Conservation (phyloP, 2,329 filamentous ascomycete species). For the Ophiostoma himal-ulmi region DNA sequence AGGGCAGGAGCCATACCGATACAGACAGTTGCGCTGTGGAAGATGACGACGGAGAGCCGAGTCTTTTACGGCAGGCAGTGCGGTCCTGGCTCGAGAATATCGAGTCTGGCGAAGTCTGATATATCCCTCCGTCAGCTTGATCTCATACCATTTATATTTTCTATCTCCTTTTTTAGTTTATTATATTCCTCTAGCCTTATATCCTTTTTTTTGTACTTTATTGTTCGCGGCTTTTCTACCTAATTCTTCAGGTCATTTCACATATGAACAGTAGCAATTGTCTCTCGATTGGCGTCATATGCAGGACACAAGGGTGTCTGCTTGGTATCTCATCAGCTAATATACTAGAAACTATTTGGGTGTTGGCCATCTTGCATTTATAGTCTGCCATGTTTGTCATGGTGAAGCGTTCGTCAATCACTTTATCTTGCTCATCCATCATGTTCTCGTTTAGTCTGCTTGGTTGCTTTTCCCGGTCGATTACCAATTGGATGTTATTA, state of each 20-base stretch:
- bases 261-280: not conserved
- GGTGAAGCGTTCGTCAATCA: not conserved
- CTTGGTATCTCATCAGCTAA: not conserved
- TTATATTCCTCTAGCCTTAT: not conserved
- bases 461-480: too few relatives aligned
- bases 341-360: not conserved
- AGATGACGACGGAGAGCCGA: conserved; percentile 35
- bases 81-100: conserved; percentile 48
- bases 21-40: not conserved
- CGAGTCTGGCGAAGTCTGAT: conserved; percentile 34
- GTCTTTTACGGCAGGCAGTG: conserved; percentile 52
- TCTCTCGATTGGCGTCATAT: not conserved
- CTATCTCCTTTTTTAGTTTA: not conserved
- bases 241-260: not conserved
- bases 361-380: not conserved
- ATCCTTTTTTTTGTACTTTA: not conserved
- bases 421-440: not conserved
- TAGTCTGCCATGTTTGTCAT: not conserved
- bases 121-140: too few relatives aligned
- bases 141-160: not conserved
- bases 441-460: too few relatives aligned
- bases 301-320: not conserved
- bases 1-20: conserved; percentile 35
- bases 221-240: not conserved
- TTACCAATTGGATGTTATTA: too few relatives aligned